phyloP scores from a whole-genome alignment of 129 eudicot genomes.

The Scalesia atractyloides region DNA sequence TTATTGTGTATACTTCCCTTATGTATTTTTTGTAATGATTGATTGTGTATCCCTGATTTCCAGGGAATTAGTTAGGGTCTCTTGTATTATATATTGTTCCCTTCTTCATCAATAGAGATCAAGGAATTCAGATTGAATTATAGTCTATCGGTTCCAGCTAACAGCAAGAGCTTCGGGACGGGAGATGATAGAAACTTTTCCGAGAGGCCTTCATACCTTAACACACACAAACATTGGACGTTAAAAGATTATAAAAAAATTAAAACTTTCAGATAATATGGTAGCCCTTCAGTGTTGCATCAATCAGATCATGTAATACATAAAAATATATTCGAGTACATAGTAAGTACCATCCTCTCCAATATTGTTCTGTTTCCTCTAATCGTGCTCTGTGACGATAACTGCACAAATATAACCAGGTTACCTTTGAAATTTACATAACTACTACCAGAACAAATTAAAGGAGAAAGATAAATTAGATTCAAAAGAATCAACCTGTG shows the following conservation, averaged over 20 bases:
- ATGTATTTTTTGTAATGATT: no score
- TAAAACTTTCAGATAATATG: neutral
- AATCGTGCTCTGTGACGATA: conserved; percentile 74
- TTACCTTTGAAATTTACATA: neutral
- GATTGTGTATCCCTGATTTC: no score
- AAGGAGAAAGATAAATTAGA: neutral
- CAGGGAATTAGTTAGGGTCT: no score
- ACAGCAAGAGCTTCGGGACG: conserved; percentile 85
- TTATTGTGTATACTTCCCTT: no score
- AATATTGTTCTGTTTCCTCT: conserved; percentile 87
- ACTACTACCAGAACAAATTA: neutral
- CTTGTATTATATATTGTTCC: no score
- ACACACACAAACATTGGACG: conserved; percentile 11
- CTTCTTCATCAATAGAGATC: no score
- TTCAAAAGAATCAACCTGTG: conserved; percentile 9
- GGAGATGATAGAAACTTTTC: conserved; percentile 77
- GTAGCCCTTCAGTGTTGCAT: conserved; percentile 1
- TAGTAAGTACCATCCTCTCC: conserved; percentile 88
- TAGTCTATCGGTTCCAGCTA: conserved; percentile 99
- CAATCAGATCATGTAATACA: conserved; percentile 15
- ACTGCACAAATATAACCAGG: conserved; percentile 45
- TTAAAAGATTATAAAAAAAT: neutral
- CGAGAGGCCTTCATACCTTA: conserved; percentile 99
- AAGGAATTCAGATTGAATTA: no score
- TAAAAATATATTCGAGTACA: conserved; percentile 5